These are phyloP conservation scores for Hordeum marinum DNA, from an alignment of 176 grass and related monocot genomes.

Conservation along the genomic window DNA sequence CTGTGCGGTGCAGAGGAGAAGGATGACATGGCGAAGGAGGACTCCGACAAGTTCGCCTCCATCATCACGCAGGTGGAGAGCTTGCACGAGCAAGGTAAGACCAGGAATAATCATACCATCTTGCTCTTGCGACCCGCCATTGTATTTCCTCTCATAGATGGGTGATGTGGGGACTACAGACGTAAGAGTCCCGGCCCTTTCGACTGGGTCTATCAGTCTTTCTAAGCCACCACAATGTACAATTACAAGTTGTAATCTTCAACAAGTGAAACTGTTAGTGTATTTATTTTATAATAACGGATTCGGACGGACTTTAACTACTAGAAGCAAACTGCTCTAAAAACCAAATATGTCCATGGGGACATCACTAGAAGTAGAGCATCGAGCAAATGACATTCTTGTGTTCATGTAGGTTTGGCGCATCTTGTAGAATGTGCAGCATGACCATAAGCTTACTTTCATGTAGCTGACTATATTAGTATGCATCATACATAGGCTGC, in stretches of 20 bases:
- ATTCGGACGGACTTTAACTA: neutral
- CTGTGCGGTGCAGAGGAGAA: slow-evolving; percentile 54
- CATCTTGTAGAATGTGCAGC: neutral
- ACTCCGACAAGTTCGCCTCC: slow-evolving; percentile 58
- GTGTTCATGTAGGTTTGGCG: neutral
- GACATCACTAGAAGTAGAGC: neutral
- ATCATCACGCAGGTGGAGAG: slow-evolving; percentile 79
- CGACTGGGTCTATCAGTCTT: neutral
- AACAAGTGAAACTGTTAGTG: neutral
- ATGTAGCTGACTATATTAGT: neutral
- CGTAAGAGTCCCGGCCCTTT: neutral
- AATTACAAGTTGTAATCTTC: neutral
- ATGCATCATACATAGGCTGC: neutral
- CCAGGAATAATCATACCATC: slow-evolving; percentile 15
- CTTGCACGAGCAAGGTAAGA: slow-evolving; percentile 78
- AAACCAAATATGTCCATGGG: neutral
- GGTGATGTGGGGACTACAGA: neutral
- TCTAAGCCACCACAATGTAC: too few species aligned
- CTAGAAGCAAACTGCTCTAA: neutral
- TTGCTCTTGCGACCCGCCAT: neutral
- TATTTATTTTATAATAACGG: neutral
- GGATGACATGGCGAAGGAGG: slow-evolving; percentile 56
- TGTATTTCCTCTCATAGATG: neutral
- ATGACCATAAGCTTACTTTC: neutral
- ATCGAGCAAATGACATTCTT: neutral